Evolutionary conservation across 257 asterid genomes (phyloP), one percentile per base, ranked within the genome.

Genomic region (Dorcoceras hygrometricum): DNA sequence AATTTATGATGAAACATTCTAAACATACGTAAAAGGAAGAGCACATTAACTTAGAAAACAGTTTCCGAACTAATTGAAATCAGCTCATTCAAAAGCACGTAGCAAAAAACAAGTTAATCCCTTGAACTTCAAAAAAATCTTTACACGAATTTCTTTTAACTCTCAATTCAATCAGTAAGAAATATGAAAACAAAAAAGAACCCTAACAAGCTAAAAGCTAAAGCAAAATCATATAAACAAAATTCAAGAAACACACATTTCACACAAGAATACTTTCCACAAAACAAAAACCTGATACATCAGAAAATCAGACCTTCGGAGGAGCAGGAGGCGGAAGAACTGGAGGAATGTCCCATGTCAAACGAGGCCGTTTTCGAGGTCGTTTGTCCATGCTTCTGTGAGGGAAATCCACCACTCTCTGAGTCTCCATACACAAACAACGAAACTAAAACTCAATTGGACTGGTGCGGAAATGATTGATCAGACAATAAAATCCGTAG

Each of bases 361-460:
- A 81, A 72, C 91, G 91, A 67, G 87, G 95, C 39, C 95, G 84
- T 75, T 90, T 90, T 50, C 91, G 82, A 58, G 96, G 95, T 50
- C 88, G 79, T 57, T 82, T 84, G 66, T 90, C 95, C 75, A 83
- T 79, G 61, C 78, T 85, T 71, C 89, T 77, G 34, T 79, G 83
- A 71, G 79, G 81, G 61, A 82, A 82, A 71, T 86, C 94, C 73
- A 77, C 70, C 70, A 78, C 81, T 72, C 89, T 81, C 62, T 87
- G 96, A 36, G 86, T 83, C 77, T 83, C 90, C 96, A 87, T 87
- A 73, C 73, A 58, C 27, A 50, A 28, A 43, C 22, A 23, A 16
- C 14, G 34, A n/a, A 63, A 12, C 5, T 43, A 63, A 66, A 22
- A 50, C 16, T 57, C 61, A 68, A 64, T 69, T 66, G 63, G 65